These are phyloP conservation scores for Phylloporus scabripes DNA, from an alignment of 768 basidiomycete species.

Conservation along the genomic window DNA sequence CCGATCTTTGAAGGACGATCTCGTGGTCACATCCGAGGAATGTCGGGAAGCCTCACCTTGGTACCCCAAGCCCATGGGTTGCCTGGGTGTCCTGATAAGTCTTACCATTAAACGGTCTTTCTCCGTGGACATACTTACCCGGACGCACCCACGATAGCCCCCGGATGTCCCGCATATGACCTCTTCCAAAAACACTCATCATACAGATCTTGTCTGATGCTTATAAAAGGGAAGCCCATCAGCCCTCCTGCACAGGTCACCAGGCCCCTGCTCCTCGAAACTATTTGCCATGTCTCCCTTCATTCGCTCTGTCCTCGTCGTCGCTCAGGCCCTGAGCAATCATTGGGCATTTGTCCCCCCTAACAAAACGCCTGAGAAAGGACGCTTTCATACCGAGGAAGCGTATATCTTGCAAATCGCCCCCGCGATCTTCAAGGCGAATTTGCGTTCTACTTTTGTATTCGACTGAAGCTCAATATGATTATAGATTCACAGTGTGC, in stretches of 20 bases:
- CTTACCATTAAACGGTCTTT: neutral
- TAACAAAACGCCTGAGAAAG: constrained; percentile 46
- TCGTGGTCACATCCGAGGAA: constrained; percentile 1
- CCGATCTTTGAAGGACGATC: neutral
- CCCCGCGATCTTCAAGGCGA: constrained; percentile 50
- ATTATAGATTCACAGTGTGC: constrained; percentile 42
- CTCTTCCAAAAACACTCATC: constrained; percentile 2
- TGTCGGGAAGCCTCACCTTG: neutral
- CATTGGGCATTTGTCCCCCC: constrained; percentile 52
- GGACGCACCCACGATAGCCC: neutral
- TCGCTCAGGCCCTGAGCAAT: constrained; percentile 46
- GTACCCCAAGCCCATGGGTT: neutral
- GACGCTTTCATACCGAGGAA: constrained; percentile 50
- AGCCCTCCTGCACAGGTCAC: neutral
- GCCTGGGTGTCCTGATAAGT: neutral
- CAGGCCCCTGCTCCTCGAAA: neutral
- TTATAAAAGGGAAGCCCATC: constrained; percentile 15
- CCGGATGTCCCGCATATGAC: neutral
- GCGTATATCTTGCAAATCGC: constrained; percentile 51
- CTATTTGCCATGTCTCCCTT: constrained; percentile 39
- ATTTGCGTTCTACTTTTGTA: neutral
- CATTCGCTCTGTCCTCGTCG: constrained; percentile 40
- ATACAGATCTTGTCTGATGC: neutral
- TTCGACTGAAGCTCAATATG: neutral
- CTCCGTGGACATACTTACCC: neutral